These are phyloP conservation scores for Mangifera indica DNA, from an alignment of 345 rosid species.

Conservation along the genomic window DNA sequence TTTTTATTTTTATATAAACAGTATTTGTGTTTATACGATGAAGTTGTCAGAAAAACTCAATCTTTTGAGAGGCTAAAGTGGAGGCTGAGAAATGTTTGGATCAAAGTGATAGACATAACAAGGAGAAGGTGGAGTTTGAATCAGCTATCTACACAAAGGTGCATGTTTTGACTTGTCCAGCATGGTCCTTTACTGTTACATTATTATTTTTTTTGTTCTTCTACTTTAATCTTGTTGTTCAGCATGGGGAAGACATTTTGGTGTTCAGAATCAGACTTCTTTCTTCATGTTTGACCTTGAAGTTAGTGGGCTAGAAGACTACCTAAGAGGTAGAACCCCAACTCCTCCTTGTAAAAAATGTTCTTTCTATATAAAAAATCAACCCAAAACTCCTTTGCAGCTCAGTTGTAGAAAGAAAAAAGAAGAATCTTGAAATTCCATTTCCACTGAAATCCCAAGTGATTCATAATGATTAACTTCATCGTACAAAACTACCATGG, in stretches of 20 bases:
- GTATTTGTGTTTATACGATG: slow-evolving; percentile 37
- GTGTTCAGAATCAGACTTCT: background rate
- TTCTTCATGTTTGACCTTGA: background rate
- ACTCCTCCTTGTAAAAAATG: too few relatives aligned
- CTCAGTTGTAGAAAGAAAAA: too few relatives aligned
- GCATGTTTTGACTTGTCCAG: slow-evolving; percentile 9
- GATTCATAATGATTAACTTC: too few relatives aligned
- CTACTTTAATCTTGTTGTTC: background rate
- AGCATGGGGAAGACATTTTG: background rate
- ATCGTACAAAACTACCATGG: too few relatives aligned
- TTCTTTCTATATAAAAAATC: too few relatives aligned
- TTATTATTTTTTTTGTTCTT: background rate
- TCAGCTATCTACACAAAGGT: slow-evolving; percentile 76
- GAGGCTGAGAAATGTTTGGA: slow-evolving; percentile 84
- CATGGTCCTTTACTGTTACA: slow-evolving; percentile 7
- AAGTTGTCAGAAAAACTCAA: slow-evolving; percentile 63
- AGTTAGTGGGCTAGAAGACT: too few relatives aligned
- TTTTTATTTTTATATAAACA: background rate
- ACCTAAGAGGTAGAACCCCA: too few relatives aligned
- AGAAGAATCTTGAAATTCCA: too few relatives aligned
- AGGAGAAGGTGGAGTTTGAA: slow-evolving; percentile 70
- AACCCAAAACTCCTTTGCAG: too few relatives aligned
- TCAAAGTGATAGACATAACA: slow-evolving; percentile 59
- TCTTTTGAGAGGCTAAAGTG: slow-evolving; percentile 58
- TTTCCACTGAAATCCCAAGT: too few relatives aligned